phyloP scores from a whole-genome alignment of 192 early-diverging fungal species.

The Entomortierella lignicola region DNA sequence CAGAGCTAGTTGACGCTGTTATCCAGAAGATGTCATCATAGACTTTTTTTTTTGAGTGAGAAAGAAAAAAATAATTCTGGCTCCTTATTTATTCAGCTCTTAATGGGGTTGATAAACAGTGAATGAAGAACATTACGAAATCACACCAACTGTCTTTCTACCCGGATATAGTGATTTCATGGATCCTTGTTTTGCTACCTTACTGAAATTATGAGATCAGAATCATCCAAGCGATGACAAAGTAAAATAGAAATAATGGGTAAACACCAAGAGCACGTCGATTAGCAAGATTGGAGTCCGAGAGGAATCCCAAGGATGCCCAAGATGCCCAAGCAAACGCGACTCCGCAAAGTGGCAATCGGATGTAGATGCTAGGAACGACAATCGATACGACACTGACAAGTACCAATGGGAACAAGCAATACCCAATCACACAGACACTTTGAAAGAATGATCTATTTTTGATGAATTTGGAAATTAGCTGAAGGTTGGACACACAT shows the following conservation, averaged over 20 bases:
- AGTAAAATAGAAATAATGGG: conserved; percentile 96
- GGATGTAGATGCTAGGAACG: conserved; percentile 72
- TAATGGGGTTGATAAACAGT: background rate
- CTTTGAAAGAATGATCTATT: conserved; percentile 94
- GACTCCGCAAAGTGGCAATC: conserved; percentile 77
- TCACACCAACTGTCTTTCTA: background rate
- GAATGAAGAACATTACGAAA: background rate
- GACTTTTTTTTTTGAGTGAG: too few species aligned
- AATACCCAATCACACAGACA: conserved; percentile 97
- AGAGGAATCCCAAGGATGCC: conserved; percentile 94
- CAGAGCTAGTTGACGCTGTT: conserved; percentile 52
- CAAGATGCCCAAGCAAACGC: conserved; percentile 91
- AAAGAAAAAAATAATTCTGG: too few species aligned
- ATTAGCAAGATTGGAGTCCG: conserved; percentile 87
- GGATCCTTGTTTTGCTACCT: background rate
- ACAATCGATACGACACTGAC: conserved; percentile 81
- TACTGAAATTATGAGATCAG: conserved; percentile 68
- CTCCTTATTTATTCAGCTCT: background rate
- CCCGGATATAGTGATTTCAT: background rate
- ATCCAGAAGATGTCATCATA: conserved; percentile 29
- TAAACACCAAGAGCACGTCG: conserved; percentile 90
- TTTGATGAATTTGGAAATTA: background rate
- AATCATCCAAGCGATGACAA: conserved; percentile 95
- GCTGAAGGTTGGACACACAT: background rate
- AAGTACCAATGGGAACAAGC: conserved; percentile 92